Evolutionary conservation across 2,329 filamentous ascomycete genomes (phyloP).

Genomic region (Tympanopsis confertula): DNA sequence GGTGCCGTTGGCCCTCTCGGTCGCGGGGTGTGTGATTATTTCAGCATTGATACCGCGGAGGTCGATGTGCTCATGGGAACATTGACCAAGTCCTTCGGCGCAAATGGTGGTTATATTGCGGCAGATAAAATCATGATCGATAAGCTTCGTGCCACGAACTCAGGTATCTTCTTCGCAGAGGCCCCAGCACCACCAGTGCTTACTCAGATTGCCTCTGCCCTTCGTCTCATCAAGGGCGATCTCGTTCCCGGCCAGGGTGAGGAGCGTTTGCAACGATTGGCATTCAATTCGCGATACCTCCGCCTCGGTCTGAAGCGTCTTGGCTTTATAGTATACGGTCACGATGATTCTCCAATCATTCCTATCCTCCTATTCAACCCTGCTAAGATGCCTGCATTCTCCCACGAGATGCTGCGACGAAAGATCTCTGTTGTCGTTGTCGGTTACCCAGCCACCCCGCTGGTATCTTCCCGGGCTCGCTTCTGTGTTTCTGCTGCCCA

Average conservation of each 20-base stretch:
- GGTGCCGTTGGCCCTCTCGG: conserved; percentile 82
- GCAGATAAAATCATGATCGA: conserved; percentile 84
- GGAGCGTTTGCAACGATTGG: conserved; percentile 86
- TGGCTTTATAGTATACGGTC: conserved; percentile 90
- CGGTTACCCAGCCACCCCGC: conserved; percentile 88
- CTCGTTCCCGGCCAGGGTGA: conserved; percentile 82
- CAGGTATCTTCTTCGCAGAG: conserved; percentile 78
- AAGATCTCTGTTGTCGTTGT: conserved; percentile 97
- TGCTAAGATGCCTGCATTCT: conserved; percentile 98
- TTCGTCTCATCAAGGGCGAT: conserved; percentile 82
- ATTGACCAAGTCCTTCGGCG: conserved; percentile 94
- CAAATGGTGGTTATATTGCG: conserved; percentile 91
- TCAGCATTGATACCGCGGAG: conserved; percentile 74
- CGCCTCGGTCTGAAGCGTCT: conserved; percentile 92
- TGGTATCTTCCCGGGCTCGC: conserved; percentile 85
- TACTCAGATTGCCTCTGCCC: conserved; percentile 76
- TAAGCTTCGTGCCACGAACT: conserved; percentile 77
- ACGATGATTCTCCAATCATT: conserved; percentile 96
- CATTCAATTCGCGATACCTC: conserved; percentile 98
- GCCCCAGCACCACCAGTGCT: conserved; percentile 78
- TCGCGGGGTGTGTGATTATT: conserved; percentile 94
- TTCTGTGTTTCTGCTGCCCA: conserved; percentile 95
- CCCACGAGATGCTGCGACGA: conserved; percentile 93
- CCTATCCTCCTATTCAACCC: conserved; percentile 91
- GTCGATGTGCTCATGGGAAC: conserved; percentile 98